phyloP scores from a whole-genome alignment of 768 basidiomycete genomes.

The Phanerodontia chrysosporium region DNA sequence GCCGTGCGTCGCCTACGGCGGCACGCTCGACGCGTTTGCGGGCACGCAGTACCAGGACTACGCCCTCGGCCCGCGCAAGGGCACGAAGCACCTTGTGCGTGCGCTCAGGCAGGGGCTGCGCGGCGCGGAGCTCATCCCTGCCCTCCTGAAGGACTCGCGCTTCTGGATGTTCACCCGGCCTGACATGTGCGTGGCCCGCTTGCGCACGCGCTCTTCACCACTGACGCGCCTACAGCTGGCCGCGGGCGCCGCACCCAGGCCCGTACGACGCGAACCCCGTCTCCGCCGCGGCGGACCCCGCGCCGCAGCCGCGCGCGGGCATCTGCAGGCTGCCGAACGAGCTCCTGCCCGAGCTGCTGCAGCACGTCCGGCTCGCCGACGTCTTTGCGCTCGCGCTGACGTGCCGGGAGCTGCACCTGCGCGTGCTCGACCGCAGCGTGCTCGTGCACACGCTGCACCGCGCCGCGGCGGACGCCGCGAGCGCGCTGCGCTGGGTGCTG shows the following conservation, averaged over 20 bases:
- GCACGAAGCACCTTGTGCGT: not conserved
- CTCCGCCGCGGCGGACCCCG: not conserved
- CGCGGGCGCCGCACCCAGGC: not conserved
- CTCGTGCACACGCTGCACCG: not conserved
- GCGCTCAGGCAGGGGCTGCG: not conserved
- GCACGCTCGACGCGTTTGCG: not conserved
- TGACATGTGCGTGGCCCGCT: not conserved
- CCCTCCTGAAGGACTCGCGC: not conserved
- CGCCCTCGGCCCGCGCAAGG: not conserved
- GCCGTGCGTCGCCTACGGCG: not conserved
- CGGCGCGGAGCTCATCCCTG: not conserved
- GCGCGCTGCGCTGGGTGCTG: constrained; percentile 1
- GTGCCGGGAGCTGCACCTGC: not conserved
- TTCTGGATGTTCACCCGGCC: constrained; percentile 6
- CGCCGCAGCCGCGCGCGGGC: not conserved
- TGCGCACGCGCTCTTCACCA: not conserved
- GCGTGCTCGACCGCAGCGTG: not conserved
- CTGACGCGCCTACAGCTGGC: not conserved
- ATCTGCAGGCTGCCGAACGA: not conserved
- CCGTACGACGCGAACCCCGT: not conserved
- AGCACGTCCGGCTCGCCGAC: not conserved
- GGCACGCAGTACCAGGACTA: not conserved
- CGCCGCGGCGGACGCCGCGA: not conserved
- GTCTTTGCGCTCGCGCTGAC: constrained; percentile 2
- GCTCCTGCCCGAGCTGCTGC: not conserved